A percentile compares a stretch with the other conserved stretches of the same genome.
Evolutionary conservation across 164 flowering plant genomes (phyloP).

Genomic region (Sedum album): DNA sequence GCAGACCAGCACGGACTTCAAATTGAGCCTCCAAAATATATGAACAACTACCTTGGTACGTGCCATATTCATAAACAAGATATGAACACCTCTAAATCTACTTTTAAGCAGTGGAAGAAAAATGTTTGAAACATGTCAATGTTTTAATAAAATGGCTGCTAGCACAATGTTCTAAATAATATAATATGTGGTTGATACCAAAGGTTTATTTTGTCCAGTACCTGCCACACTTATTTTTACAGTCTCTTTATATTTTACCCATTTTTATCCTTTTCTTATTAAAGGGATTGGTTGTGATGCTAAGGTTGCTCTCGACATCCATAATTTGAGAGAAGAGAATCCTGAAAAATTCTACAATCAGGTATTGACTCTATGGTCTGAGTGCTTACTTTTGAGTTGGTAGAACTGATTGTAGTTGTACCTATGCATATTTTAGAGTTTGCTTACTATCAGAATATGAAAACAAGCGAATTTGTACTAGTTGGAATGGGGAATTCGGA

Average conservation of each 20-base stretch:
- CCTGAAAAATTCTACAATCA: slow-evolving; percentile 97
- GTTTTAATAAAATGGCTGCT: neutral
- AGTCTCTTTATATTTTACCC: neutral
- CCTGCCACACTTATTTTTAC: neutral
- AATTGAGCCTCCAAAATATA: slow-evolving; percentile 53
- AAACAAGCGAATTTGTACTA: neutral
- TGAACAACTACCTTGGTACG: slow-evolving; percentile 96
- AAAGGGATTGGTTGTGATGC: slow-evolving; percentile 94
- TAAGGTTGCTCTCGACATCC: slow-evolving; percentile 94
- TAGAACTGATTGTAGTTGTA: neutral
- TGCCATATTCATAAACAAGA: neutral
- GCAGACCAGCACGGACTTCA: slow-evolving; percentile 54
- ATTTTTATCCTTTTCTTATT: neutral
- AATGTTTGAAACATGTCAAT: neutral
- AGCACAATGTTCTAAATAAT: neutral
- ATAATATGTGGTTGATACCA: neutral
- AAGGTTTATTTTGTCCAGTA: neutral
- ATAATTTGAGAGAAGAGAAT: slow-evolving; percentile 92
- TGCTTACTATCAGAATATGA: neutral
- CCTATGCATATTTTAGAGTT: neutral
- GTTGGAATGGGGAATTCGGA: neutral
- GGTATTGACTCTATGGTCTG: slow-evolving; percentile 31
- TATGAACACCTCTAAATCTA: neutral
- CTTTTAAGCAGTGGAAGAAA: neutral
- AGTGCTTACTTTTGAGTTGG: neutral